A percentile compares a stretch with the other conserved stretches of the same genome.
phyloP scores from a whole-genome alignment of 2,329 filamentous ascomycete genomes.

The Colletotrichum orchidophilum region DNA sequence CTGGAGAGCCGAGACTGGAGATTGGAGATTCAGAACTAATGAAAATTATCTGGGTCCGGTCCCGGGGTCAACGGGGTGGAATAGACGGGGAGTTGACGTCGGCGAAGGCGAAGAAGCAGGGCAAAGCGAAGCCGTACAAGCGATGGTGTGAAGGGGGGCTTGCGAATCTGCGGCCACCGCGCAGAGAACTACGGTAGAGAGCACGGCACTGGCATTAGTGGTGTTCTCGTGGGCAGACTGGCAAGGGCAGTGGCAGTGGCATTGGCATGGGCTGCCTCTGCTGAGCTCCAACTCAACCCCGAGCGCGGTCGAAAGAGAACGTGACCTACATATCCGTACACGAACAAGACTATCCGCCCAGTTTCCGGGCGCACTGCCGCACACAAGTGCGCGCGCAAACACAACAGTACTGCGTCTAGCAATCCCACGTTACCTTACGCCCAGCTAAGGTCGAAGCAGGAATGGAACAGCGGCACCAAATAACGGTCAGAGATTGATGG shows the following conservation, averaged over 20 bases:
- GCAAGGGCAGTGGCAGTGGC: conserved; percentile 12
- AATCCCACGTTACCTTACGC: conserved; percentile 23
- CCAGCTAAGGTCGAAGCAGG: conserved; percentile 25
- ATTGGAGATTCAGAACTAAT: not conserved
- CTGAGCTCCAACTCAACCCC: not conserved
- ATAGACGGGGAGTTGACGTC: conserved; percentile 30
- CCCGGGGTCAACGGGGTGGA: conserved; percentile 20
- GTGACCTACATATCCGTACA: conserved; percentile 19
- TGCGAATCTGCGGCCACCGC: not conserved
- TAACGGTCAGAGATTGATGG: conserved; percentile 19
- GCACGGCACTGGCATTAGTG: conserved; percentile 3
- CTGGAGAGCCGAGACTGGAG: conserved; percentile 7
- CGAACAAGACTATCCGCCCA: conserved; percentile 5
- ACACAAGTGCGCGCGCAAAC: conserved; percentile 11
- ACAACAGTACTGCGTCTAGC: conserved; percentile 1
- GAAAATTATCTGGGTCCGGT: conserved; percentile 25
- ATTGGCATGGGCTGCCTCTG: conserved; percentile 28
- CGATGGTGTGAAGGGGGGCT: conserved; percentile 3
- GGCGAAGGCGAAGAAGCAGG: conserved; percentile 26
- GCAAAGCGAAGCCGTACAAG: conserved; percentile 21
- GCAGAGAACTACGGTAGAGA: not conserved
- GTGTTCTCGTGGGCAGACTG: not conserved
- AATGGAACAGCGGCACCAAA: conserved; percentile 11
- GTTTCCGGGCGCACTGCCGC: conserved; percentile 7
- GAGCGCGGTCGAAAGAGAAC: conserved; percentile 12